These are phyloP conservation scores for Coemansia sp. DNA, from an alignment of 371 early-diverging fungal genomes.

Conservation along the genomic window DNA sequence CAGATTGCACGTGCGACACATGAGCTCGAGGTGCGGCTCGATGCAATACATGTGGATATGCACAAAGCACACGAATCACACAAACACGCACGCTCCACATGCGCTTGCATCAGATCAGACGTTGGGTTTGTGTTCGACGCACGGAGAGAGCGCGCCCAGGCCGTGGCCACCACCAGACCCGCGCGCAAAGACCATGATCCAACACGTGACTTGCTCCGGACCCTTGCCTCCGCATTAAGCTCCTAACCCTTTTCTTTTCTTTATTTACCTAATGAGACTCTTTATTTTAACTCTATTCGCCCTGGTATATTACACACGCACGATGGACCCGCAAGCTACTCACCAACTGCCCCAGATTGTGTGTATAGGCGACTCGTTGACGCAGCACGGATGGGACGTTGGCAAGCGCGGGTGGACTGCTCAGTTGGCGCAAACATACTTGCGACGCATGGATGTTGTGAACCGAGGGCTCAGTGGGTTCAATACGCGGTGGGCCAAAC, in stretches of 20 bases:
- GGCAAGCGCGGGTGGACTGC: slow-evolving; percentile 67
- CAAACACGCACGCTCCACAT: slow-evolving; percentile 1
- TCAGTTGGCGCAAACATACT: slow-evolving; percentile 62
- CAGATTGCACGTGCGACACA: slow-evolving; percentile 14
- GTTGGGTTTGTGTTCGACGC: slow-evolving; percentile 31
- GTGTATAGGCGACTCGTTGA: slow-evolving; percentile 41
- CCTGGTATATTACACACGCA: not conserved
- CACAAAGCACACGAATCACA: slow-evolving; percentile 20
- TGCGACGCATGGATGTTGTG: slow-evolving; percentile 72
- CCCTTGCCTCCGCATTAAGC: not conserved
- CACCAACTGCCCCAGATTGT: slow-evolving; percentile 6
- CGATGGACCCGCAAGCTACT: no score
- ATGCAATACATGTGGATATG: slow-evolving; percentile 38
- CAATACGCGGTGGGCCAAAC: slow-evolving; percentile 68
- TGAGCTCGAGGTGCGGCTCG: slow-evolving; percentile 37
- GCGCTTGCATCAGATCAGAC: not conserved
- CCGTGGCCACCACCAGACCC: not conserved
- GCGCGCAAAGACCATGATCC: slow-evolving; percentile 1
- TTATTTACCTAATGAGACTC: not conserved
- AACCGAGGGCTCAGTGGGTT: slow-evolving; percentile 74
- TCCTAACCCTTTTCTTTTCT: not conserved
- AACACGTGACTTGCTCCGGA: slow-evolving; percentile 25
- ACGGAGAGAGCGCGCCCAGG: slow-evolving; percentile 25
- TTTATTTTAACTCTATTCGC: not conserved
- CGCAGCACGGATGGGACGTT: slow-evolving; percentile 65